These are phyloP conservation scores for Malus orientalis DNA, from an alignment of 306 rosid genomes.

Conservation along the genomic window DNA sequence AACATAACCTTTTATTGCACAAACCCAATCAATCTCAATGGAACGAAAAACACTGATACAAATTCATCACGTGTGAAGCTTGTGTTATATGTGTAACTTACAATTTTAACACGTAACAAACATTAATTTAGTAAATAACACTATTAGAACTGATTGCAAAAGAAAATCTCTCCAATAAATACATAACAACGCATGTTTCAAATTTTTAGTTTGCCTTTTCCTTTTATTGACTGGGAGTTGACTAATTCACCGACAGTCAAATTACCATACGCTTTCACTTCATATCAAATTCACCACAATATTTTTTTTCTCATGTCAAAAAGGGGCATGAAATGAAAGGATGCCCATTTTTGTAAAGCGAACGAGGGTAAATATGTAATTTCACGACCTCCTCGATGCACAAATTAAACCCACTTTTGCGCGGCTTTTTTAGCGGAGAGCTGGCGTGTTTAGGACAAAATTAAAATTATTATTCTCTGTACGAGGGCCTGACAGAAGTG, in stretches of 20 bases:
- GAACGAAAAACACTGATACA: too few relatives aligned
- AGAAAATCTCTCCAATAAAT: too few relatives aligned
- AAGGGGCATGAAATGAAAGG: neutral
- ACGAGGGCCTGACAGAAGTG: slow-evolving; percentile 24
- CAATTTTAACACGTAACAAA: too few relatives aligned
- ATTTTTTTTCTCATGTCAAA: too few relatives aligned
- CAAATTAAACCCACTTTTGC: slow-evolving; percentile 35
- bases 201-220: neutral
- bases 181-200: neutral
- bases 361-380: neutral
- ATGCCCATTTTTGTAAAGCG: neutral
- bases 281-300: neutral
- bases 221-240: neutral
- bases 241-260: neutral
- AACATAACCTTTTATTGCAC: too few relatives aligned
- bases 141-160: too few relatives aligned
- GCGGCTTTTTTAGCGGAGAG: slow-evolving; percentile 26
- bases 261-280: neutral
- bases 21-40: too few relatives aligned
- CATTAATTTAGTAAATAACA: too few relatives aligned
- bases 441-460: slow-evolving; percentile 30
- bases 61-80: too few relatives aligned
- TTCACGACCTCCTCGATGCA: neutral
- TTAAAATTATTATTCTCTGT: slow-evolving; percentile 45
- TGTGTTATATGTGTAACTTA: too few relatives aligned